These are phyloP conservation scores for Epichloe sp. DNA, from an alignment of 2,329 filamentous ascomycete genomes.

Conservation along the genomic window DNA sequence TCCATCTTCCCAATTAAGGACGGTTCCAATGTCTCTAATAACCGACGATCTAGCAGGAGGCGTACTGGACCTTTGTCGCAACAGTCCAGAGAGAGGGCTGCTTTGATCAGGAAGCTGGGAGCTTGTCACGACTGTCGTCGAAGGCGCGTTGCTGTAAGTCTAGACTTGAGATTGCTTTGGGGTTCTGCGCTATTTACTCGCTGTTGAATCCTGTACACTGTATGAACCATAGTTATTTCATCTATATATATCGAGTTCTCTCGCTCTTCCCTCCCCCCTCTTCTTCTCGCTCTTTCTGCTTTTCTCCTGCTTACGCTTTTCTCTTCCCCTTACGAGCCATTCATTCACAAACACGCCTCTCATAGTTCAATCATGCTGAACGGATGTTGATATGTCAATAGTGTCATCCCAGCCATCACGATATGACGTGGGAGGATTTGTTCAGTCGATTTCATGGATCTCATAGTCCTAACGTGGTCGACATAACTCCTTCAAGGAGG, in stretches of 20 bases:
- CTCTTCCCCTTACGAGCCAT: too few relatives aligned
- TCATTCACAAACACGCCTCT: background rate
- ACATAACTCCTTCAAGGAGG: constrained; percentile 30
- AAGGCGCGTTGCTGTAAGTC: constrained; percentile 44
- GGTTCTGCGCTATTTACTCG: background rate
- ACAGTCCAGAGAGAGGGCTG: constrained; percentile 44
- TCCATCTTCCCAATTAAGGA: constrained; percentile 43
- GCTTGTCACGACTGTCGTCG: constrained; percentile 43
- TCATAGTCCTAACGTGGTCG: constrained; percentile 37
- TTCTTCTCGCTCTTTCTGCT: background rate
- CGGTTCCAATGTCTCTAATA: constrained; percentile 38
- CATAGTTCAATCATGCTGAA: background rate
- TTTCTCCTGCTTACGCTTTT: too few relatives aligned
- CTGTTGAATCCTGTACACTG: too few relatives aligned
- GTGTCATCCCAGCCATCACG: constrained; percentile 48
- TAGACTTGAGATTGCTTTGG: background rate
- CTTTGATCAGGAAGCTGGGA: constrained; percentile 45
- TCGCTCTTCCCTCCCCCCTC: background rate
- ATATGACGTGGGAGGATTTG: constrained; percentile 48
- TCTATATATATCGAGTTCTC: background rate
- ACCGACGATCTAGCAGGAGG: constrained; percentile 41
- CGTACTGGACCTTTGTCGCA: constrained; percentile 46
- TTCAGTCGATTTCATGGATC: constrained; percentile 39
- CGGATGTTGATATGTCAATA: constrained; percentile 13
- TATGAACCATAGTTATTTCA: too few relatives aligned